Base-by-base conservation (phyloP, 257 asterid genomes). In the Paulownia fortunei region DNA sequence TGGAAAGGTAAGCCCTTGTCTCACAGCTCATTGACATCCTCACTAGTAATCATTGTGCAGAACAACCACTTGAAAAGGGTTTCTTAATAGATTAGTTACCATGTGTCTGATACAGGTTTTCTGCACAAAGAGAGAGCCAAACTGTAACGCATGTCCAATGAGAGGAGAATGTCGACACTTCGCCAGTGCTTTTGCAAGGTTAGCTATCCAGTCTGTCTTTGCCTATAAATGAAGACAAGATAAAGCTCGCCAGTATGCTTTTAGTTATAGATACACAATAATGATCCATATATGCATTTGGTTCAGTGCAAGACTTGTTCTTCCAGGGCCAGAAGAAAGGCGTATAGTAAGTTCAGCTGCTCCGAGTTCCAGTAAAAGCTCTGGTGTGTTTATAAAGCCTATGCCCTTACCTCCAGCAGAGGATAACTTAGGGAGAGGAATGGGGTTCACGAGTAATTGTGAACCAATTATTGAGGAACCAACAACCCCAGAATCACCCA, bases 151-250 rank as follows among this genome's bases (percentile, higher is more conserved):
- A 6, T 94, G 98, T 78, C 98, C 98, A 72, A 78, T 94, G 96
- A 87, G 92, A 84, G 91, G 84, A 44, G 97, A 94, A 65, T 94
- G 98, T 85, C 88, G 98, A 80, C 98, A 94, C 79, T 94, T 90
- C 36, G 98, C 98, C 27, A 94, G 97, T 69, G 94, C 98, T 69
- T 94, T 85, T 76, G 97, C 98, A 61, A 94, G 98, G 98, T 94
- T 66, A 82, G 83, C 58, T 65, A 36, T 78, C 83, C 69, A 49
- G 13, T 63, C 26, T 39, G 47, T 61, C 78, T 54, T 76, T 30
- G 75, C 68, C 74, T 74, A 68, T 59, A 66, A 47, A 12, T 56
- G 72, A 60, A 32, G 52, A 58, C 72, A 79, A 34, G 51, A 77
- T 34, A 66, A 41, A 56, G 68, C 32, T 73, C 51, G 46, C 76